Percentiles rank a stretch among this genome's conserved stretches.
phyloP scores from a whole-genome alignment of 805 yeast genomes.

The Wickerhamomyces strasburgensis region DNA sequence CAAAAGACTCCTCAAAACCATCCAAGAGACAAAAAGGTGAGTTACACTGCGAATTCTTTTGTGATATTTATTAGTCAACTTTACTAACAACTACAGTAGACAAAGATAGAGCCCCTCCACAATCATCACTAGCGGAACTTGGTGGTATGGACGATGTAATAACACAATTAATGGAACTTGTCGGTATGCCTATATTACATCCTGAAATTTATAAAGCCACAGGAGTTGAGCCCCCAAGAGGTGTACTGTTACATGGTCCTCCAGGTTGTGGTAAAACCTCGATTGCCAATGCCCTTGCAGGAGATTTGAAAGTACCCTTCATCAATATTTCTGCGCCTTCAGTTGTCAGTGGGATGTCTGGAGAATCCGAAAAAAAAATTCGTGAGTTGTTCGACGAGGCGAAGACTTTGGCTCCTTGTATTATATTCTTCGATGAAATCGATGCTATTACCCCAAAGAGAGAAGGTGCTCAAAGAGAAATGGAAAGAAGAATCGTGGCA shows the following conservation, averaged over 20 bases:
- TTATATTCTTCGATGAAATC: constrained; percentile 91
- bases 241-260: constrained; percentile 92
- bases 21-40: constrained; percentile 37
- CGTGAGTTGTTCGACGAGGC: constrained; percentile 95
- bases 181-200: constrained; percentile 87
- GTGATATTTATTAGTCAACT: constrained; percentile 17
- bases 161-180: constrained; percentile 80
- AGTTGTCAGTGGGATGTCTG: constrained; percentile 98
- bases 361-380: constrained; percentile 92
- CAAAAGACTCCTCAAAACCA: constrained; percentile 36
- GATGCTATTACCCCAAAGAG: constrained; percentile 98
- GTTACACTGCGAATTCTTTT: constrained; percentile 7
- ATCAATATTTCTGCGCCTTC: constrained; percentile 91
- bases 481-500: constrained; percentile 96
- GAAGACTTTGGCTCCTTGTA: constrained; percentile 80
- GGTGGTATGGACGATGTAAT: constrained; percentile 91
- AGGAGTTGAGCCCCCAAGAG: constrained; percentile 94
- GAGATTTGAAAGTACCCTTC: constrained; percentile 90
- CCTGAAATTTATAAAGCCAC: constrained; percentile 86
- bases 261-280: constrained; percentile 99
- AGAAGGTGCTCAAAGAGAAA: constrained; percentile 96
- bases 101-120: constrained; percentile 66
- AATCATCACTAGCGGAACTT: constrained; percentile 59
- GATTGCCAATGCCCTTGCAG: constrained; percentile 93
- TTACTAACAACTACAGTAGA: constrained; percentile 22